Base-by-base conservation (phyloP, 2,329 filamentous ascomycete genomes). In the Cytospora chrysosperma region DNA sequence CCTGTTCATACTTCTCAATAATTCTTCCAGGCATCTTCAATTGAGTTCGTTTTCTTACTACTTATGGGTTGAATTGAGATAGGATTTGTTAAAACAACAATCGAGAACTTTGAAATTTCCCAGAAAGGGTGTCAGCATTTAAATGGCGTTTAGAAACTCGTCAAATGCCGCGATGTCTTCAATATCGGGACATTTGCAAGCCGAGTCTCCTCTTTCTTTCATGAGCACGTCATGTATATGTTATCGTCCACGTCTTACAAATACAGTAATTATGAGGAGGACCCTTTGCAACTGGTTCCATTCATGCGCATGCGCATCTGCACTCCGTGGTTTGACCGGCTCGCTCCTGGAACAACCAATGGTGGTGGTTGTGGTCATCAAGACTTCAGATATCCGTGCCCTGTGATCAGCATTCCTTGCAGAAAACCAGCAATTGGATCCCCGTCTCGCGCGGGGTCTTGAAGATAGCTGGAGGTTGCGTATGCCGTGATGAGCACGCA, bases 1-100 rank as follows among this genome's bases (percentile, higher is more conserved):
- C 69, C 43, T 72, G 71, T 52, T 72, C 68, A 56, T 72, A 72
- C 15, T 61, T 68, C 12, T 72, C 70, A 43, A 72, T 67, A 28
- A 70, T 67, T 62, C 56, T 67, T 64, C 70, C 71, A 19, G 71
- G 68, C 71, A 72, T 72, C 30, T 64, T 69, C 26, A 53, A 12
- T 19, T 13, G 3, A 4, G 13, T 24, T 8, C 10, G 3, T 19
- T 7, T 47, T 24, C 19, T 8, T 47, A 24, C n/a, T 47, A 10
- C 43, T n/a, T n/a, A 10, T 2, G 9, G n/a, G 12, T 21, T 24
- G 43, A 24, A 12, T 47, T 9, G 10, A 21, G 17, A 47, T 12
- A 4, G 7, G 9, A 13, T 7, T 47, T 7, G 9, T 21, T 19
- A 8, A 47, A 3, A 24, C 43, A 47, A n/a, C 43, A 47, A 21